Conservation (phyloP, 2,329 filamentous ascomycete genomes). For the Fusarium albidum region DNA sequence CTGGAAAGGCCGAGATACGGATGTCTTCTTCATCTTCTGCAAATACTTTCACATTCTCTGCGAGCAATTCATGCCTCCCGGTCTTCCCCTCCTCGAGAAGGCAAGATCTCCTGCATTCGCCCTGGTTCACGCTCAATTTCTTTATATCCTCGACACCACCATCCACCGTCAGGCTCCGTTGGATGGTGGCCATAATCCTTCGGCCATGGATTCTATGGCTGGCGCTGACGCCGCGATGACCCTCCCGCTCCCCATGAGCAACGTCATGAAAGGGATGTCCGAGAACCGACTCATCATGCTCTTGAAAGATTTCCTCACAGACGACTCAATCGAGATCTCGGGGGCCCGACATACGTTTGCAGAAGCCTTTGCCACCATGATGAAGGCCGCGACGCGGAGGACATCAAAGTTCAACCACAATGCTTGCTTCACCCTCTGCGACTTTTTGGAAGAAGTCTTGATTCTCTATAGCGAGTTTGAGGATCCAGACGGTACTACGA, state of each 20-base stretch:
- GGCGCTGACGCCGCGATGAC: slow-evolving; percentile 73
- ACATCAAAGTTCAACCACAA: slow-evolving; percentile 84
- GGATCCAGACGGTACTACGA: slow-evolving; percentile 47
- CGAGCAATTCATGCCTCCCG: slow-evolving; percentile 73
- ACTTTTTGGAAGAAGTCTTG: slow-evolving; percentile 86
- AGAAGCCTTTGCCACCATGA: slow-evolving; percentile 74
- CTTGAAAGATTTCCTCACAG: slow-evolving; percentile 78
- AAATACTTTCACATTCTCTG: slow-evolving; percentile 86
- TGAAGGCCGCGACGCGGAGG: slow-evolving; percentile 77
- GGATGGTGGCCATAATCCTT: slow-evolving; percentile 53
- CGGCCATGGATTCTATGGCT: slow-evolving; percentile 54
- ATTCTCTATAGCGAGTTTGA: slow-evolving; percentile 64
- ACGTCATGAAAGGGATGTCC: slow-evolving; percentile 82
- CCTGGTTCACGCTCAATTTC: slow-evolving; percentile 81
- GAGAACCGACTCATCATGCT: slow-evolving; percentile 87
- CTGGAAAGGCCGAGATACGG: slow-evolving; percentile 88
- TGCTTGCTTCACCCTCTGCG: slow-evolving; percentile 88
- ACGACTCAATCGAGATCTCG: slow-evolving; percentile 48
- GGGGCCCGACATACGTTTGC: slow-evolving; percentile 74
- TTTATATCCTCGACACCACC: slow-evolving; percentile 81
- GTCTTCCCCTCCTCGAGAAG: slow-evolving; percentile 62
- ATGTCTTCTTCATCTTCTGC: slow-evolving; percentile 90
- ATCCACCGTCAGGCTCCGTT: slow-evolving; percentile 76
- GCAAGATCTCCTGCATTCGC: slow-evolving; percentile 78
- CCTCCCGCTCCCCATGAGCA: slow-evolving; percentile 69